A percentile compares a stretch with the other conserved stretches of the same genome.
Conservation (phyloP, 179 eudicot genomes). For the Silene noctiflora region DNA sequence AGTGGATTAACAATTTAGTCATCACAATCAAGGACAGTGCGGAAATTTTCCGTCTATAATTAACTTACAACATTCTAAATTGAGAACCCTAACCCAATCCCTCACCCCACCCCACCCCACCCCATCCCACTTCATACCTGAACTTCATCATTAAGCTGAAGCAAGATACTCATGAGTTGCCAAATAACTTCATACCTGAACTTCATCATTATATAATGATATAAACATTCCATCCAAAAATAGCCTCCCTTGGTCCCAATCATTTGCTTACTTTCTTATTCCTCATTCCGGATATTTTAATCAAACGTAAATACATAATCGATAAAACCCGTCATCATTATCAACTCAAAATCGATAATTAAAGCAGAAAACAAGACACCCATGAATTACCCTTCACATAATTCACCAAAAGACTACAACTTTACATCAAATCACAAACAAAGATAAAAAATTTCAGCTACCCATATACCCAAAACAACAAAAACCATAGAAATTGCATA, state of each 20-base stretch:
- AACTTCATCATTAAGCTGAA: too few species aligned
- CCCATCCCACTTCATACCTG: too few species aligned
- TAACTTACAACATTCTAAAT: neutral
- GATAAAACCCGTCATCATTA: neutral
- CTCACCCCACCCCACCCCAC: too few species aligned
- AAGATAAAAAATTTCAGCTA: neutral
- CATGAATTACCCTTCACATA: neutral
- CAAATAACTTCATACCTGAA: neutral
- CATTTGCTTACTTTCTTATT: too few species aligned
- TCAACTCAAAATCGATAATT: neutral
- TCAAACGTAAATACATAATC: neutral
- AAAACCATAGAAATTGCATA: too few species aligned
- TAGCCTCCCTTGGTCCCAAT: too few species aligned
- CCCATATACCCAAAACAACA: neutral
- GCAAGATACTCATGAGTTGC: neutral
- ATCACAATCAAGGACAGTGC: neutral
- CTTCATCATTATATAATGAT: neutral
- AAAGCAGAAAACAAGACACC: neutral
- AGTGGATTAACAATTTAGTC: neutral
- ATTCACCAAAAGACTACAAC: neutral
- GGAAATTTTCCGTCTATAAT: neutral
- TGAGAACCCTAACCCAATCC: neutral
- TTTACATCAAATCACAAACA: slow-evolving; percentile 2
- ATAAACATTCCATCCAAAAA: too few species aligned
- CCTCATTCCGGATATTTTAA: too few species aligned